These are phyloP conservation scores for Leptodermis oblonga DNA, from an alignment of 257 asterid genomes.

Conservation along the genomic window DNA sequence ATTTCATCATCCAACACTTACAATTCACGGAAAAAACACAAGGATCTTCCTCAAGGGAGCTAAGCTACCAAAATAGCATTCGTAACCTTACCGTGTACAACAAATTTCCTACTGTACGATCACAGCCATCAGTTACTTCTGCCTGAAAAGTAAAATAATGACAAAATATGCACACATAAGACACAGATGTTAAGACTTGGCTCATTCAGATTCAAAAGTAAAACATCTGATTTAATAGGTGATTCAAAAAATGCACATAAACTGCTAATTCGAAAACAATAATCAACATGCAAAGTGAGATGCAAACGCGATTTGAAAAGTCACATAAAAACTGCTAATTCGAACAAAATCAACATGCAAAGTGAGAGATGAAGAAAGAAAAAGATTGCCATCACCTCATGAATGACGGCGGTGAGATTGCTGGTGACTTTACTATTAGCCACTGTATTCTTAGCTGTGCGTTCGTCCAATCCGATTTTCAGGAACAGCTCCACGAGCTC, in stretches of 20 bases:
- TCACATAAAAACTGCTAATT: background rate
- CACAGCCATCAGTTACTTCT: slow-evolving; percentile 69
- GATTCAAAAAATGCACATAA: too few relatives aligned
- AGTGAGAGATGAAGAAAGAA: too few relatives aligned
- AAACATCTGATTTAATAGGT: too few relatives aligned
- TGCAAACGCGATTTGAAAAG: too few relatives aligned
- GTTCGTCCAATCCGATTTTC: slow-evolving; percentile 45
- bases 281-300: too few relatives aligned
- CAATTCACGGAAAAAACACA: background rate
- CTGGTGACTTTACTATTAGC: slow-evolving; percentile 42
- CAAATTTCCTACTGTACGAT: slow-evolving; percentile 72
- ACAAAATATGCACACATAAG: background rate
- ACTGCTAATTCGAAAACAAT: too few relatives aligned
- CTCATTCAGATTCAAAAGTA: too few relatives aligned
- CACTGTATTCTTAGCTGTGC: slow-evolving; percentile 42
- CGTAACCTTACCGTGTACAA: slow-evolving; percentile 61
- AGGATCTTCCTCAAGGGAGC: background rate
- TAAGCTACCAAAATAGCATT: slow-evolving; percentile 4
- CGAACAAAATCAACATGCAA: background rate
- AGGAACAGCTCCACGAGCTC: slow-evolving; percentile 29
- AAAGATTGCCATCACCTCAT: slow-evolving; percentile 32
- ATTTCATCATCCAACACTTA: background rate
- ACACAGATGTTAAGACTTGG: background rate
- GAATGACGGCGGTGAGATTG: slow-evolving; percentile 40
- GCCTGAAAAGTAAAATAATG: slow-evolving; percentile 48